Evolutionary conservation across 352 stramenopile species (phyloP).

Genomic region (Globisporangium heterothallicum): DNA sequence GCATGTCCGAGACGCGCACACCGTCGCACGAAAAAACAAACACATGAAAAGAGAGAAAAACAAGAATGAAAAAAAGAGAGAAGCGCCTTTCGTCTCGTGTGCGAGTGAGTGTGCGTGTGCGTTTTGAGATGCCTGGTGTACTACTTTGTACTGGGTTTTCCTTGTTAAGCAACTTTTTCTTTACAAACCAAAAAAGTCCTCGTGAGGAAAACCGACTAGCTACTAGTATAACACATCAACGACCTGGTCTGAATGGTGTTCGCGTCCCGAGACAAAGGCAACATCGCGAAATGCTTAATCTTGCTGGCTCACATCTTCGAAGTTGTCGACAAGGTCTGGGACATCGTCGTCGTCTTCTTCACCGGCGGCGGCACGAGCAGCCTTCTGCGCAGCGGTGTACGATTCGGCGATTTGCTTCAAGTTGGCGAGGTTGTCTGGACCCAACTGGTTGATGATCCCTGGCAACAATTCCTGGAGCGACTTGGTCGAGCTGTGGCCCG

Average conservation of each 20-base stretch:
- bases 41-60: neutral
- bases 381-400: conserved; percentile 75
- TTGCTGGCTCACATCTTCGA: conserved; percentile 94
- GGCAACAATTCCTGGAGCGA: conserved; percentile 96
- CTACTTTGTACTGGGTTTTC: conserved; percentile 51
- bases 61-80: conserved; percentile 2
- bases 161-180: conserved; percentile 41
- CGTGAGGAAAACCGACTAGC: conserved; percentile 11
- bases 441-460: conserved; percentile 98
- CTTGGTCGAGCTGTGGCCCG: conserved; percentile 93
- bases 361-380: conserved; percentile 64
- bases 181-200: conserved; percentile 4
- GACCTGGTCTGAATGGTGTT: conserved; percentile 1
- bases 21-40: neutral
- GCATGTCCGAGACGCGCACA: no score
- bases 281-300: conserved; percentile 43
- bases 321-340: conserved; percentile 98
- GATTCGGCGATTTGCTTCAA: conserved; percentile 93
- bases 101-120: conserved; percentile 11
- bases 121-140: conserved; percentile 49
- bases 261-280: neutral
- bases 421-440: conserved; percentile 95
- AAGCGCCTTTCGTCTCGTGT: conserved; percentile 1
- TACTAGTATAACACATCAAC: conserved; percentile 21
- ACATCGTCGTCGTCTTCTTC: conserved; percentile 95